These are phyloP conservation scores for Astraeus odoratus DNA, from an alignment of 768 basidiomycete genomes.

Conservation along the genomic window DNA sequence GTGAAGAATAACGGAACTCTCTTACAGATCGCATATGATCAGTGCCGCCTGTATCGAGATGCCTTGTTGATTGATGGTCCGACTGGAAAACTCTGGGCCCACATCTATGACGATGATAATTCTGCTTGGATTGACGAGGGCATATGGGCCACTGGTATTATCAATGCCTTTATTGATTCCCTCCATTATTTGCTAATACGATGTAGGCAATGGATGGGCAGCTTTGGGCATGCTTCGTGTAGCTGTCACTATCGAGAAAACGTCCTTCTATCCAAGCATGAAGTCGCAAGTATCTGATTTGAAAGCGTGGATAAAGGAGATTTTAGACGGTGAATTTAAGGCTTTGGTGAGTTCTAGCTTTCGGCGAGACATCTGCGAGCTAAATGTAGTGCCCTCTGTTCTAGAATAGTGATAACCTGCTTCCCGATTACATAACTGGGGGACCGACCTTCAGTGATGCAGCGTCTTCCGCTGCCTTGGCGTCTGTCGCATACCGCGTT, in stretches of 20 bases:
- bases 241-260: slow-evolving; percentile 30
- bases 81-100: slow-evolving; percentile 31
- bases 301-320: slow-evolving; percentile 30
- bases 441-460: slow-evolving; percentile 28
- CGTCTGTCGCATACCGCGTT: slow-evolving; percentile 20
- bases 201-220: slow-evolving; percentile 34
- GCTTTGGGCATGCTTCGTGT: slow-evolving; percentile 35
- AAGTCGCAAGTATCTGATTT: slow-evolving; percentile 24
- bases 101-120: slow-evolving; percentile 20
- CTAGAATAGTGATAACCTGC: slow-evolving; percentile 25
- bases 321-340: slow-evolving; percentile 46
- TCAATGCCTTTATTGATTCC: background rate
- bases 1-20: slow-evolving; percentile 29
- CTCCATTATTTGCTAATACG: background rate
- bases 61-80: slow-evolving; percentile 23
- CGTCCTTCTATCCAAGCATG: slow-evolving; percentile 22
- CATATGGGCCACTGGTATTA: slow-evolving; percentile 31
- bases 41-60: slow-evolving; percentile 35
- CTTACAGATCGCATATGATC: slow-evolving; percentile 33
- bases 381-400: background rate
- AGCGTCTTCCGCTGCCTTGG: slow-evolving; percentile 25
- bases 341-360: slow-evolving; percentile 18
- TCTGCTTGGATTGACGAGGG: slow-evolving; percentile 14
- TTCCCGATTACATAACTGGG: slow-evolving; percentile 32
- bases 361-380: background rate